Evolutionary conservation across 1,139 yeast genomes (phyloP).

Genomic region (Casaregolazyma lundiana): DNA sequence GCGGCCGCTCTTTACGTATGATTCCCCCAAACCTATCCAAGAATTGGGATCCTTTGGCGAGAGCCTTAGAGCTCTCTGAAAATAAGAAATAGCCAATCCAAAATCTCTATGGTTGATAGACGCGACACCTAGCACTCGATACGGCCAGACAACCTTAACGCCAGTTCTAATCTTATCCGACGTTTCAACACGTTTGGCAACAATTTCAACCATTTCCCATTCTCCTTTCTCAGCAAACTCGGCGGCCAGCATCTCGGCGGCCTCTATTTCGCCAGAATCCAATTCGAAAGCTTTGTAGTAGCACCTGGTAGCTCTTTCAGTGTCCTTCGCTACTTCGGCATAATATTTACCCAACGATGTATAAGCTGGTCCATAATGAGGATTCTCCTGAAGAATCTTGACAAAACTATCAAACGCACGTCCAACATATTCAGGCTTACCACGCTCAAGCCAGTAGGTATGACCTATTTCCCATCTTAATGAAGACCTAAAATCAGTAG

Average conservation of each 20-base stretch:
- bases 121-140: constrained; percentile 76
- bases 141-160: constrained; percentile 61
- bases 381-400: constrained; percentile 57
- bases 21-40: constrained; percentile 95
- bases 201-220: constrained; percentile 81
- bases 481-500: constrained; percentile 54
- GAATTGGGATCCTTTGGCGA: constrained; percentile 65
- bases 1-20: constrained; percentile 80
- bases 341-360: constrained; percentile 76
- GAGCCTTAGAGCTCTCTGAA: constrained; percentile 77
- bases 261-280: constrained; percentile 66
- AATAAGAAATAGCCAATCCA: constrained; percentile 79
- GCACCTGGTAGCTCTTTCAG: constrained; percentile 73
- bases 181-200: constrained; percentile 55
- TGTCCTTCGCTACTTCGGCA: constrained; percentile 52
- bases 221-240: constrained; percentile 63
- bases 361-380: constrained; percentile 68
- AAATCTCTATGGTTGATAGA: constrained; percentile 69
- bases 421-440: neutral
- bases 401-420: constrained; percentile 54
- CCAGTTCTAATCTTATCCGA: constrained; percentile 48
- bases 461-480: constrained; percentile 71
- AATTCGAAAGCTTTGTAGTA: constrained; percentile 87
- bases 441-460: constrained; percentile 40
- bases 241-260: constrained; percentile 69